Base-by-base conservation (phyloP, 2,329 filamentous ascomycete genomes). In the Ophiocordyceps unilateralis region DNA sequence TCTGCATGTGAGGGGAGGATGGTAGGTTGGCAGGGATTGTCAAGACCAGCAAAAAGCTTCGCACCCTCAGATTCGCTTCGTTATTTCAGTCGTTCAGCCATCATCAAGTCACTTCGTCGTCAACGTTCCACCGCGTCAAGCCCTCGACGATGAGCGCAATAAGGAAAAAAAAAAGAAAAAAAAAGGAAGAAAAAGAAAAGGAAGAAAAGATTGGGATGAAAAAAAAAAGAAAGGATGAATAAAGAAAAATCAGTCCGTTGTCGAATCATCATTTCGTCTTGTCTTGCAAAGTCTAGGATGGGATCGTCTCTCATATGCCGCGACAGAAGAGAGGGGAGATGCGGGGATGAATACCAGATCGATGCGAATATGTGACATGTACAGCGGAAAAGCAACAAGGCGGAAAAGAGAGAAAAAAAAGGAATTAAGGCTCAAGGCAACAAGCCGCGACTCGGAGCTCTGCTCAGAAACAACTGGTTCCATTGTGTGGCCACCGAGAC, bases 321-420 rank as follows among this genome's bases (percentile, higher is more conserved):
- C 14, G 26, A 11, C 5, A 28, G 26, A 28, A 5, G 12, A 39
- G 37, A 39, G 20, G 17, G 20, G 10, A 15, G 19, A 39, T 36
- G 11, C 39, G 20, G 41, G 32, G 37, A 24, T 15, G 2, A 4
- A 7, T 12, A 19, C 5, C 15, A 19, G n/a, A 6, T 15, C 3
- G 32, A n/a, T n/a, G 32, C 23, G 15, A 10, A 19, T 19, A 36
- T 19, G 32, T n/a, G 32, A 36, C 32, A 36, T 36, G 32, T 36
- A 36, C 32, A 36, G 32, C 32, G 15, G n/a, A 36, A 14, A 41
- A 21, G 32, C 45, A 41, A 42, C 42, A 44, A 46, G 4, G 19
- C 2, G 40, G 47, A 42, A 43, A 47, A 46, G 43, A 39, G 30
- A 42, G 42, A 44, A 36, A 39, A 41, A 42, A 46, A 45, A 41